phyloP scores from a whole-genome alignment of 129 eudicot genomes.

The Escallonia rubra region DNA sequence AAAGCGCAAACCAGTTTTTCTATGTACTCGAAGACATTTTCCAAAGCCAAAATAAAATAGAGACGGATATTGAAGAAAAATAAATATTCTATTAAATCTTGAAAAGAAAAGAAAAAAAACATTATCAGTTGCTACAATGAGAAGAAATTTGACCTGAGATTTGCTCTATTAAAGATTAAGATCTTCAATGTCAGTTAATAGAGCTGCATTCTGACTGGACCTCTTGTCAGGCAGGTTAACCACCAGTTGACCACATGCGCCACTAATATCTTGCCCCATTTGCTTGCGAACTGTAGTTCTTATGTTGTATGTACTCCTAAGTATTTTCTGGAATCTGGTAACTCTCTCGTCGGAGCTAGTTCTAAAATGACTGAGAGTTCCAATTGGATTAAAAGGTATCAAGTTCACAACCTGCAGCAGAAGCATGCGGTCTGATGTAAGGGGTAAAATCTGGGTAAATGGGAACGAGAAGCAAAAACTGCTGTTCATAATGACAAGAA shows the following conservation, averaged over 20 bases:
- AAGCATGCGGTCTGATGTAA: neutral
- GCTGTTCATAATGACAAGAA: neutral
- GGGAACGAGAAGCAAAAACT: neutral
- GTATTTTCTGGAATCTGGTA: conserved; percentile 53
- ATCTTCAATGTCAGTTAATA: conserved; percentile 88
- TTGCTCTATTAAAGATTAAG: conserved; percentile 35
- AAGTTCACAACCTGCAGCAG: conserved; percentile 74
- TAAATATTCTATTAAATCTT: too few species aligned
- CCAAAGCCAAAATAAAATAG: too few species aligned
- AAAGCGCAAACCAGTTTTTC: too few species aligned
- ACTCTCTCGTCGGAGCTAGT: conserved; percentile 67
- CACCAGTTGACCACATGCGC: conserved; percentile 98
- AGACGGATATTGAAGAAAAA: too few species aligned
- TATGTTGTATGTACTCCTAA: conserved; percentile 60
- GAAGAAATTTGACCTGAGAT: conserved; percentile 13
- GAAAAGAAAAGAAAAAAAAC: too few species aligned
- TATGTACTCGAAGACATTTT: too few species aligned
- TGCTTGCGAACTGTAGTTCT: conserved; percentile 92
- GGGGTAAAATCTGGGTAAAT: neutral
- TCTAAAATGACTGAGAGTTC: conserved; percentile 57
- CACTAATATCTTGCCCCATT: conserved; percentile 99
- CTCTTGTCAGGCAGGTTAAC: conserved; percentile 46
- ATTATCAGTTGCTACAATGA: neutral
- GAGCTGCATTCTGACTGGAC: conserved; percentile 24
- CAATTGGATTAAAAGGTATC: conserved; percentile 97